phyloP scores from a whole-genome alignment of 2,329 filamentous ascomycete genomes.

The Fusarium xylarioides region DNA sequence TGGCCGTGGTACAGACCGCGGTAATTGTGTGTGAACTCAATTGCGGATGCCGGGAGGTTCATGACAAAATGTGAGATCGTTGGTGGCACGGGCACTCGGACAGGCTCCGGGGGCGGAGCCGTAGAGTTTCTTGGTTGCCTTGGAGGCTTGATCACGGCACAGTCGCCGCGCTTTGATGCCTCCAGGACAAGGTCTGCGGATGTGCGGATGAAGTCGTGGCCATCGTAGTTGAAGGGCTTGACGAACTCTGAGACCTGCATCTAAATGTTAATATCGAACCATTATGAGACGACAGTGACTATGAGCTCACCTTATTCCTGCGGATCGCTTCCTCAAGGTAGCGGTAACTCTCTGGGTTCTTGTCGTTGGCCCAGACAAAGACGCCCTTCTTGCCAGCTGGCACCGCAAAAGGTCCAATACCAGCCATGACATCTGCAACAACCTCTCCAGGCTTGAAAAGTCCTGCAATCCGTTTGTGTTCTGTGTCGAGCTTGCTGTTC shows the following conservation, averaged over 20 bases:
- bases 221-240: conserved; percentile 82
- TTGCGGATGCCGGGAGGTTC: conserved; percentile 92
- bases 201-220: conserved; percentile 78
- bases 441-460: conserved; percentile 86
- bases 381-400: conserved; percentile 89
- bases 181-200: conserved; percentile 69
- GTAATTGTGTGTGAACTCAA: conserved; percentile 75
- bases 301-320: conserved; percentile 76
- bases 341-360: conserved; percentile 88
- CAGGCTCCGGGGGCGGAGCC: conserved; percentile 48
- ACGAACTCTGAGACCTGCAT: conserved; percentile 72
- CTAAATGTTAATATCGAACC: conserved; percentile 12
- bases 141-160: conserved; percentile 60
- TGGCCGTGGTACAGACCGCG: conserved; percentile 81
- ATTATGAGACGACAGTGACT: not conserved
- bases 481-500: conserved; percentile 91
- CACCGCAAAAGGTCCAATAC: conserved; percentile 93
- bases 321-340: conserved; percentile 75
- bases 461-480: conserved; percentile 82
- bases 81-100: conserved; percentile 67
- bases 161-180: conserved; percentile 60
- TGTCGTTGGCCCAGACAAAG: conserved; percentile 96
- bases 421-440: conserved; percentile 96
- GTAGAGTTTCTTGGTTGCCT: conserved; percentile 52
- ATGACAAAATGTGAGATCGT: conserved; percentile 95